Base-by-base conservation (phyloP, 2,329 filamentous ascomycete species). In the Alternaria tenuissima region DNA sequence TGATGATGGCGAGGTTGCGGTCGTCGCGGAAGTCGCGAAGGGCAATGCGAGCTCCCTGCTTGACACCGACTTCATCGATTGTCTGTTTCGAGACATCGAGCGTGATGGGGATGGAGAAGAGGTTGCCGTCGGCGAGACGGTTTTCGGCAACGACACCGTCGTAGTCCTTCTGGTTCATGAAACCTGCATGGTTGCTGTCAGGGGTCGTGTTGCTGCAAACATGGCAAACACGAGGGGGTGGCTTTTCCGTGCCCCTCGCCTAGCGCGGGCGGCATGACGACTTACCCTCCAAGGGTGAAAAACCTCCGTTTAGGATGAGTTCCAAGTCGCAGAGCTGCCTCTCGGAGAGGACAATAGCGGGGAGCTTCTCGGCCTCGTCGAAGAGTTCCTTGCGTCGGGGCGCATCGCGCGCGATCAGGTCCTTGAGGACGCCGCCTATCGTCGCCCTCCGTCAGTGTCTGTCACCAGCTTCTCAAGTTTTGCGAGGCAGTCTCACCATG, bases 91-190 rank as follows among this genome's bases (percentile, higher is more conserved):
- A 88, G 64, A 96, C 84, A 80, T 99, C 95, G 68, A 99, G 89
- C 72, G 91, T 96, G 81, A 99, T 98, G 75, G 95, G 95, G 83
- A 99, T 99, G 81, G 88, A 92, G 84, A 98, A 98, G 73, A 99
- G 90, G 78, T 89, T 89, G 79, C 95, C 95, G 82, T 93, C 89
- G 60, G 88, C 88, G 60, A 99, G 90, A 73, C 95, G 92, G 84
- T 91, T 89, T 72, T 94, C 88, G 80, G 90, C 89, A 69, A 97
- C 94, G 66, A 99, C 95, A 66, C 93, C 89, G 81, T 96, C 91
- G 86, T 97, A 99, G 82, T 99, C 95, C 82, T 93, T 91, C 86
- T 99, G 89, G 81, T 88, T 97, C 91, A 99, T 91, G 85, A 99
- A 99, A 76, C 94, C 93, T 96, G 65, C 46, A 49, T 47, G 12